phyloP scores from a whole-genome alignment of 768 basidiomycete genomes.

The Imleria badia region DNA sequence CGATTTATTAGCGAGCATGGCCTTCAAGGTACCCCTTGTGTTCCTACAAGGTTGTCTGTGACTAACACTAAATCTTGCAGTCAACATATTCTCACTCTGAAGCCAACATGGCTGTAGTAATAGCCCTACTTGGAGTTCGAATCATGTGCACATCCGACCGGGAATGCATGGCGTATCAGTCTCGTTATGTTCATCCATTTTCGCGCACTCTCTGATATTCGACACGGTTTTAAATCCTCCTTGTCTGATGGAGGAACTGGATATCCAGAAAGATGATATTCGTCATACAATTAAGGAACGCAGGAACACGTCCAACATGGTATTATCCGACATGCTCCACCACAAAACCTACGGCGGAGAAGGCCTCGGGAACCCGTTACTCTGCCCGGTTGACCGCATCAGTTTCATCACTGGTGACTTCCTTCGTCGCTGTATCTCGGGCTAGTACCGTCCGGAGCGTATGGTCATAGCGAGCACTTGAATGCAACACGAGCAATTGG shows the following conservation, averaged over 20 bases:
- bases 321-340: constrained; percentile 91
- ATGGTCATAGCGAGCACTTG: constrained; percentile 97
- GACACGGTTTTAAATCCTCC: constrained; percentile 85
- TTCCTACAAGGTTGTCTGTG: not conserved
- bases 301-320: constrained; percentile 84
- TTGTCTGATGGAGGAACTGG: constrained; percentile 75
- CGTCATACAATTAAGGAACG: constrained; percentile 92
- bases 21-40: constrained; percentile 75
- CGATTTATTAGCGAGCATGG: constrained; percentile 93
- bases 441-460: constrained; percentile 90
- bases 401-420: constrained; percentile 58
- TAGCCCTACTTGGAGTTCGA: constrained; percentile 86
- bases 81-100: constrained; percentile 70
- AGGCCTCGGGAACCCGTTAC: constrained; percentile 82
- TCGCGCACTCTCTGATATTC: constrained; percentile 84
- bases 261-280: constrained; percentile 81
- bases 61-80: constrained; percentile 39
- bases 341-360: constrained; percentile 74
- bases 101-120: constrained; percentile 75
- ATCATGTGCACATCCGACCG: constrained; percentile 88
- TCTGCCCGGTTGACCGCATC: constrained; percentile 87
- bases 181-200: constrained; percentile 89
- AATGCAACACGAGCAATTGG: constrained; percentile 85
- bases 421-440: constrained; percentile 62
- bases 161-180: constrained; percentile 98